Percentiles rank a stretch among this genome's conserved stretches.
Evolutionary conservation across 1,284 basidiomycete genomes (phyloP).

Genomic region (Chalciporus piperatoides): DNA sequence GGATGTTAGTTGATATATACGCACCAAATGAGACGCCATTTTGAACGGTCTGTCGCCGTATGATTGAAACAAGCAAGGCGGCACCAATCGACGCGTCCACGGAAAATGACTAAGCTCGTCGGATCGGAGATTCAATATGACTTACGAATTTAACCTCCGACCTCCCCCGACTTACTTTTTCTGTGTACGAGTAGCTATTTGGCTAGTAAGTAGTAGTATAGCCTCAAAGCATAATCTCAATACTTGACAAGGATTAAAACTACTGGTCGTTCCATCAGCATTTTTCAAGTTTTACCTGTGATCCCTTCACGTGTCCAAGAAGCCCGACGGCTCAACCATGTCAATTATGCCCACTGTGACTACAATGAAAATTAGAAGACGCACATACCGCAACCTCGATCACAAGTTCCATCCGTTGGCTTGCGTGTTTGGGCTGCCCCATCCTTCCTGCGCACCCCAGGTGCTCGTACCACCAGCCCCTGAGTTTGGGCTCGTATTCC

Average conservation of each 20-base stretch:
- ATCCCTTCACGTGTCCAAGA: background rate
- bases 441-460: conserved; percentile 37
- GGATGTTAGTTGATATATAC: conserved; percentile 15
- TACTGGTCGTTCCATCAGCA: too few relatives aligned
- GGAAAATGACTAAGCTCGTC: conserved; percentile 18
- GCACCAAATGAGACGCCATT: conserved; percentile 65
- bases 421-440: conserved; percentile 43
- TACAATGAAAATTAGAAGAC: background rate
- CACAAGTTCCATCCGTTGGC: conserved; percentile 57
- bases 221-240: too few relatives aligned
- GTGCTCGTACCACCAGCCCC: conserved; percentile 22
- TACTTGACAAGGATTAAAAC: too few relatives aligned
- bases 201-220: too few relatives aligned
- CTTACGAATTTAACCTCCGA: background rate
- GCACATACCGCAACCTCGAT: conserved; percentile 1
- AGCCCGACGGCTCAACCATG: background rate
- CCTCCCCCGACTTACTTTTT: too few relatives aligned
- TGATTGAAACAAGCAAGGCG: background rate
- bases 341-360: background rate
- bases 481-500: conserved; percentile 33
- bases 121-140: conserved; percentile 19
- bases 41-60: background rate
- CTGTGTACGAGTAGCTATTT: too few relatives aligned
- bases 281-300: too few relatives aligned
- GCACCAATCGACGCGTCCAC: background rate